Evolutionary conservation across 768 basidiomycete genomes (phyloP).

Genomic region (Mycena sanguinolenta): DNA sequence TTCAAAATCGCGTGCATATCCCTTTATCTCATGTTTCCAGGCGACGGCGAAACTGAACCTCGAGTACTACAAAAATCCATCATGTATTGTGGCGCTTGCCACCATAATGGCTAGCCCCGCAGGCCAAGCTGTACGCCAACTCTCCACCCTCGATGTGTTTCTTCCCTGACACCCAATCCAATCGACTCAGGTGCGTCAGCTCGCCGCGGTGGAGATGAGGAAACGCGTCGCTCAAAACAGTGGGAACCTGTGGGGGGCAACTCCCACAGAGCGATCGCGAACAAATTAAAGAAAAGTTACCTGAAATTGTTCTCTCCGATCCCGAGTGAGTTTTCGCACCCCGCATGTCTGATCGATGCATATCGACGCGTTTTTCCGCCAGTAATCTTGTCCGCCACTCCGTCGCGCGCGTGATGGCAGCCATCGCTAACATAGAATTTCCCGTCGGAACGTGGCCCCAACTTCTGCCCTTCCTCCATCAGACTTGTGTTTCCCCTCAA

Average conservation of each 20-base stretch:
- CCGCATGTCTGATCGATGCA: slow-evolving; percentile 13
- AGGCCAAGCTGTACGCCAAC: slow-evolving; percentile 70
- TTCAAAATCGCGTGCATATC: slow-evolving; percentile 24
- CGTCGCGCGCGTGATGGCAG: slow-evolving; percentile 91
- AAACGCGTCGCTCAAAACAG: slow-evolving; percentile 90
- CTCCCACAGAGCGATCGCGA: slow-evolving; percentile 77
- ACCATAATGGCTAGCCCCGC: slow-evolving; percentile 89
- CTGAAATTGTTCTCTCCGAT: slow-evolving; percentile 83
- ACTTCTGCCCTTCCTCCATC: slow-evolving; percentile 89
- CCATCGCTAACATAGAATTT: slow-evolving; percentile 92
- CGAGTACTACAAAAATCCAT: slow-evolving; percentile 92
- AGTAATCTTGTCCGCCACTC: slow-evolving; percentile 95
- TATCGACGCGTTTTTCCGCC: slow-evolving; percentile 38
- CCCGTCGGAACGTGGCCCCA: slow-evolving; percentile 84
- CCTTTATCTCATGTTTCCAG: slow-evolving; percentile 54
- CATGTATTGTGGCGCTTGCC: slow-evolving; percentile 92
- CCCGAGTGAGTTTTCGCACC: slow-evolving; percentile 68
- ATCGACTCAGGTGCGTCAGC: slow-evolving; percentile 87
- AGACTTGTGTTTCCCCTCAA: slow-evolving; percentile 76
- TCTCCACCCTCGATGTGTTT: slow-evolving; percentile 15
- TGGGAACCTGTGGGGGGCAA: slow-evolving; percentile 84
- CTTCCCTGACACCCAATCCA: slow-evolving; percentile 22
- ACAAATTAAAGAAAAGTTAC: slow-evolving; percentile 88
- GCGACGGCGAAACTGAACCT: slow-evolving; percentile 93
- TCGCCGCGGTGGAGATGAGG: slow-evolving; percentile 95